These are phyloP conservation scores for Mangifera indica DNA, from an alignment of 345 rosid genomes.

Conservation along the genomic window DNA sequence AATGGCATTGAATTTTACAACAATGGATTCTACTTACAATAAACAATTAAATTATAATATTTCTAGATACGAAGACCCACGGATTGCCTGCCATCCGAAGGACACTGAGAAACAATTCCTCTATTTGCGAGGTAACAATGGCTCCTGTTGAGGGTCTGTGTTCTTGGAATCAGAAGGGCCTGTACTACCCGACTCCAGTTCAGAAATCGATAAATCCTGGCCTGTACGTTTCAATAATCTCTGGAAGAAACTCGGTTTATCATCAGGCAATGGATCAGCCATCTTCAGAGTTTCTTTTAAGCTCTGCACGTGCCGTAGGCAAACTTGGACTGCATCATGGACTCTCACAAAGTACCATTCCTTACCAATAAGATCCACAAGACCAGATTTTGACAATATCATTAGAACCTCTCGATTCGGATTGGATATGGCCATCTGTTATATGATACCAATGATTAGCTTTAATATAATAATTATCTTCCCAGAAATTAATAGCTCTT, in stretches of 20 bases:
- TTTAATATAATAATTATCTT: neutral
- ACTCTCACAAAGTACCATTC: slow-evolving; percentile 95
- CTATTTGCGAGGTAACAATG: slow-evolving; percentile 48
- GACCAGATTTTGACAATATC: slow-evolving; percentile 71
- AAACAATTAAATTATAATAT: slow-evolving; percentile 8
- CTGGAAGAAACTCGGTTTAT: slow-evolving; percentile 42
- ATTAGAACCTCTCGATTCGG: slow-evolving; percentile 80
- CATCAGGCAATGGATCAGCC: slow-evolving; percentile 31
- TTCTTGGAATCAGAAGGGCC: slow-evolving; percentile 15
- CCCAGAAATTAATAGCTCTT: neutral
- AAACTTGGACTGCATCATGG: slow-evolving; percentile 94
- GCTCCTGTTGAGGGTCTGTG: slow-evolving; percentile 51
- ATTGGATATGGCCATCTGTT: slow-evolving; percentile 84
- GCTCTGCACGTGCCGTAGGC: slow-evolving; percentile 78
- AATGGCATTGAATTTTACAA: neutral
- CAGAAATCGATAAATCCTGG: slow-evolving; percentile 41
- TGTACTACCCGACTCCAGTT: slow-evolving; percentile 51
- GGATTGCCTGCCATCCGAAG: slow-evolving; percentile 18
- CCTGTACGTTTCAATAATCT: slow-evolving; percentile 41
- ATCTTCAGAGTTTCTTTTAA: slow-evolving; percentile 31
- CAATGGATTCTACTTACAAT: neutral
- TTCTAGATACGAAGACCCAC: neutral
- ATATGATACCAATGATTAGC: neutral
- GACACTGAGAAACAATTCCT: slow-evolving; percentile 13
- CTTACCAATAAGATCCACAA: slow-evolving; percentile 77